Evolutionary conservation across 106 monocot species (phyloP).

Genomic region (Chionographis japonica): DNA sequence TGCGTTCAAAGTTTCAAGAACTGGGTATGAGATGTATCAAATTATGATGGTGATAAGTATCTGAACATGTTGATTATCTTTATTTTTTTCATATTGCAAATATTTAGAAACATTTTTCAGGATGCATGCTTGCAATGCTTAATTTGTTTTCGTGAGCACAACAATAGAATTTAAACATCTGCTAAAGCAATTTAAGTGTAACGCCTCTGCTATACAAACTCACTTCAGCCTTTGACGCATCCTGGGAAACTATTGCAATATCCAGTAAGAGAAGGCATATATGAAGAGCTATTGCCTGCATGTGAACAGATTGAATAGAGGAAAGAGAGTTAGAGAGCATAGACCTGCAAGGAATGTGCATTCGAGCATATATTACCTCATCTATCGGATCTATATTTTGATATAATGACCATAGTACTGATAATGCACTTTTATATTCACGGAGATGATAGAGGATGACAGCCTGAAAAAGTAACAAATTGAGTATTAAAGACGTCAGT

Average conservation of each 20-base stretch:
- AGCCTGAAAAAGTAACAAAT: slow-evolving; percentile 45
- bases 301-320: slow-evolving; percentile 9
- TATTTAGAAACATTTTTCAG: too few species aligned
- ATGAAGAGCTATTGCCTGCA: slow-evolving; percentile 76
- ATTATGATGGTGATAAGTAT: too few species aligned
- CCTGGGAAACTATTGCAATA: slow-evolving; percentile 58
- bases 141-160: too few species aligned
- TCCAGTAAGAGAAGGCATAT: slow-evolving; percentile 88
- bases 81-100: too few species aligned
- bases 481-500: background rate
- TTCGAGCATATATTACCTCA: slow-evolving; percentile 47
- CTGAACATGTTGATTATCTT: too few species aligned
- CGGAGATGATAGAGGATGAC: slow-evolving; percentile 69
- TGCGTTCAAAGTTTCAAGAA: too few species aligned
- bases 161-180: too few species aligned
- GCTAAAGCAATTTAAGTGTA: too few species aligned
- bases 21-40: too few species aligned
- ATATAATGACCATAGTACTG: slow-evolving; percentile 62
- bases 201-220: slow-evolving; percentile 19
- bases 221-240: slow-evolving; percentile 80
- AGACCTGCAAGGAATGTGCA: background rate
- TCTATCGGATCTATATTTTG: slow-evolving; percentile 79
- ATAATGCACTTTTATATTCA: slow-evolving; percentile 58
- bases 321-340: background rate
- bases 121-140: too few species aligned